Conservation (phyloP, 441 rosid genomes). For the Theobroma grandiflorum region DNA sequence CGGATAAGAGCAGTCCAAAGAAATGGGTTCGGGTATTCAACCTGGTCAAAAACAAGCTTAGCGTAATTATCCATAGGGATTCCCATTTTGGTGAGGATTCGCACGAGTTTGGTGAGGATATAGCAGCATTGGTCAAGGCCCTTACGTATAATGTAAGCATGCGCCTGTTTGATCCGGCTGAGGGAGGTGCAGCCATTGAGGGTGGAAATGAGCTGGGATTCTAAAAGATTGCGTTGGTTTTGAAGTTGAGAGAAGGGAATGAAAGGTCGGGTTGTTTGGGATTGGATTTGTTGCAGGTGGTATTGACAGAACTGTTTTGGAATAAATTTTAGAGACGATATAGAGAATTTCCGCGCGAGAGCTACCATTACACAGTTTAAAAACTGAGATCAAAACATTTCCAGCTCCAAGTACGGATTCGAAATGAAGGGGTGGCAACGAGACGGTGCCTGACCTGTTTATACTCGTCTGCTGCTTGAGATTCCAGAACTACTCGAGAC, state of each 20-base stretch:
- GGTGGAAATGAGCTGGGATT: conserved; percentile 48
- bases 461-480: not conserved
- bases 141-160: conserved; percentile 51
- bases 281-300: conserved; percentile 19
- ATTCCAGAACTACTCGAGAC: too few relatives aligned
- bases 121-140: conserved; percentile 67
- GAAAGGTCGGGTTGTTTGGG: conserved; percentile 25
- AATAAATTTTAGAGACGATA: conserved; percentile 22
- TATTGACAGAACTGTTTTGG: conserved; percentile 35
- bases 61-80: conserved; percentile 63
- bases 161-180: conserved; percentile 63
- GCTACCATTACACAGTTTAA: conserved; percentile 33
- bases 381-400: not conserved
- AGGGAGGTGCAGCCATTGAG: conserved; percentile 57
- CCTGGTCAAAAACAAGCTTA: conserved; percentile 58
- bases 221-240: conserved; percentile 38
- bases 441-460: too few relatives aligned
- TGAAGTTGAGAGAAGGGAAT: conserved; percentile 38
- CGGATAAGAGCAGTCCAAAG: conserved; percentile 81
- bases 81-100: conserved; percentile 57
- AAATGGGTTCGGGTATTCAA: conserved; percentile 65
- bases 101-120: conserved; percentile 72
- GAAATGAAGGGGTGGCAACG: too few relatives aligned
- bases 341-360: conserved; percentile 39
- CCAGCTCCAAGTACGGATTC: not conserved